Conservation (phyloP, 2,329 filamentous ascomycete genomes). For the Fusarium domesticum region DNA sequence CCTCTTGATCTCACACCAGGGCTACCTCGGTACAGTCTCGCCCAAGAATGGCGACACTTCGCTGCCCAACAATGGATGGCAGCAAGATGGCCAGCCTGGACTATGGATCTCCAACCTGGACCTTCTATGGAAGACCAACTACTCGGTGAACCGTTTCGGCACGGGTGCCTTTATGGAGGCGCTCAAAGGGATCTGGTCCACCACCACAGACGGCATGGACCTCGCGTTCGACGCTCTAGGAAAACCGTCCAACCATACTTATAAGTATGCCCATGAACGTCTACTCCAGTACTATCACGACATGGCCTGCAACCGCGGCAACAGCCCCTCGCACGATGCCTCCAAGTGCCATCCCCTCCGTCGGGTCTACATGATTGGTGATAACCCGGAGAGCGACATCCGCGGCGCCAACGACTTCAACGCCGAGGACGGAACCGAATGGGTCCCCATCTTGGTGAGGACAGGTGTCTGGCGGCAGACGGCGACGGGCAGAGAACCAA, state of each 20-base stretch:
- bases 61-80: slow-evolving; percentile 74
- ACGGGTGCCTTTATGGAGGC: slow-evolving; percentile 88
- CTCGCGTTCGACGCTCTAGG: slow-evolving; percentile 70
- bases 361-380: slow-evolving; percentile 91
- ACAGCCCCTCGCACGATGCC: slow-evolving; percentile 10
- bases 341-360: slow-evolving; percentile 51
- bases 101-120: slow-evolving; percentile 91
- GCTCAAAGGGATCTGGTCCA: slow-evolving; percentile 74
- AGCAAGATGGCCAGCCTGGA: slow-evolving; percentile 73
- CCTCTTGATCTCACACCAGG: slow-evolving; percentile 72
- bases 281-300: slow-evolving; percentile 52
- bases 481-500: slow-evolving; percentile 46
- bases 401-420: slow-evolving; percentile 75
- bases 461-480: slow-evolving; percentile 69
- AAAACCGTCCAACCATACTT: slow-evolving; percentile 77
- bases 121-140: slow-evolving; percentile 81
- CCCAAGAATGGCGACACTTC: slow-evolving; percentile 62
- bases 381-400: slow-evolving; percentile 89
- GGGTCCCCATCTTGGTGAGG: slow-evolving; percentile 73
- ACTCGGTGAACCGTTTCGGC: slow-evolving; percentile 81
- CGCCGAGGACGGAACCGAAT: slow-evolving; percentile 65
- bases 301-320: slow-evolving; percentile 21
- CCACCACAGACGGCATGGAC: slow-evolving; percentile 61
- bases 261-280: slow-evolving; percentile 73
- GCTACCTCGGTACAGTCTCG: slow-evolving; percentile 78